Percentiles rank a stretch among this genome's conserved stretches.
phyloP scores from a whole-genome alignment of 176 grass and related monocot genomes.

The Oryza longistaminata region DNA sequence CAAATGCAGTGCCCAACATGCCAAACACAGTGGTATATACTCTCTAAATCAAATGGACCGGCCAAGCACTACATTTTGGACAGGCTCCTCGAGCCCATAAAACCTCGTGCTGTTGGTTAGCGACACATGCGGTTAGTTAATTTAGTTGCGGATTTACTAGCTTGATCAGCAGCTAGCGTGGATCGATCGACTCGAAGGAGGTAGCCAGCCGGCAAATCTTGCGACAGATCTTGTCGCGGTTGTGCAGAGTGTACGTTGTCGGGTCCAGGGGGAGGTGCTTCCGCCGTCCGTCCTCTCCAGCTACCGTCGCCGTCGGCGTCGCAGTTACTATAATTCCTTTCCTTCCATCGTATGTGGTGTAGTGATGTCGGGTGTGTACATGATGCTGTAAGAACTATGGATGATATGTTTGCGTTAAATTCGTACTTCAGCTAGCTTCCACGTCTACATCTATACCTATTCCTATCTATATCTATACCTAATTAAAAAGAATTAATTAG shows the following conservation, averaged over 20 bases:
- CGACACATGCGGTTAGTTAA: neutral
- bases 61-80: neutral
- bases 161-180: neutral
- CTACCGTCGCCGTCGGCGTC: neutral
- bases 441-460: too few relatives aligned
- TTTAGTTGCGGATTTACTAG: neutral
- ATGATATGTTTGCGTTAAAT: too few relatives aligned
- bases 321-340: too few relatives aligned
- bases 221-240: neutral
- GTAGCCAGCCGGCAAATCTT: neutral
- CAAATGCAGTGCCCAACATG: too few relatives aligned
- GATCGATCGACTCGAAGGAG: neutral
- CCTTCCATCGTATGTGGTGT: too few relatives aligned
- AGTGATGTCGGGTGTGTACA: too few relatives aligned
- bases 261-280: neutral
- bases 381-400: too few relatives aligned
- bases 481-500: too few relatives aligned
- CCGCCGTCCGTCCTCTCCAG: slow-evolving; percentile 10
- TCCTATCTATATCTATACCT: too few relatives aligned
- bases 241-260: neutral
- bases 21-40: too few relatives aligned
- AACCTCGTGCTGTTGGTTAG: neutral
- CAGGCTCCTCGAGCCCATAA: slow-evolving; percentile 23
- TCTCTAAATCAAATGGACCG: slow-evolving; percentile 1
- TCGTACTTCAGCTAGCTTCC: too few relatives aligned